Evolutionary conservation across 2,329 filamentous ascomycete genomes (phyloP).

Genomic region (Zymoseptoria ardabiliae): DNA sequence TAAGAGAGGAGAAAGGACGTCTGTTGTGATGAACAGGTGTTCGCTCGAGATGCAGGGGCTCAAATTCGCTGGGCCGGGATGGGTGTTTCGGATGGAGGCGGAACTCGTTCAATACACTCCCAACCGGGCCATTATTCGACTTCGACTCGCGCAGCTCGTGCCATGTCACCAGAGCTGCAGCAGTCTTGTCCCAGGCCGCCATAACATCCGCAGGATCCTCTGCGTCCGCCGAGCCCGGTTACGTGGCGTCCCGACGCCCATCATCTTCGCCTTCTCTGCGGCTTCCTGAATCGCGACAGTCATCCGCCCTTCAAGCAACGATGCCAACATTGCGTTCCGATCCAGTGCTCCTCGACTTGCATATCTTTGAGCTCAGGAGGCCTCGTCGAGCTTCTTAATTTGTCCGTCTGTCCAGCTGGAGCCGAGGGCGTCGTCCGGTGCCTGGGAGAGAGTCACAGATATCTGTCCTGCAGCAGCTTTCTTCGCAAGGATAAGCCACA

Average conservation of each 20-base stretch:
- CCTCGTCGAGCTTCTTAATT: conserved; percentile 38
- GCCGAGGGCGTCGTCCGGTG: conserved; percentile 51
- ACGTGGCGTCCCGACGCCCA: conserved; percentile 53
- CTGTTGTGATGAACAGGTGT: background rate
- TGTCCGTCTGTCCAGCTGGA: conserved; percentile 59
- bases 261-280: conserved; percentile 50
- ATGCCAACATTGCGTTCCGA: conserved; percentile 53
- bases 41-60: background rate
- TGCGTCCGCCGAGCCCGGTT: conserved; percentile 44
- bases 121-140: no score
- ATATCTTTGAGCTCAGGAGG: conserved; percentile 50
- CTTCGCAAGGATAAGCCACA: conserved; percentile 20
- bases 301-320: conserved; percentile 47
- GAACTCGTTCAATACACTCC: background rate
- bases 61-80: background rate
- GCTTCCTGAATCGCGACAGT: conserved; percentile 41
- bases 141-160: conserved; percentile 39
- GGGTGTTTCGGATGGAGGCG: background rate
- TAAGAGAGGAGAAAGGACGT: background rate
- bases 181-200: conserved; percentile 34
- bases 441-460: conserved; percentile 43
- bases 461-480: conserved; percentile 14
- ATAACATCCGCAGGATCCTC: conserved; percentile 45
- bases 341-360: conserved; percentile 50
- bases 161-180: conserved; percentile 35